Evolutionary conservation across 1,284 basidiomycete species (phyloP), one percentile per base, ranked within the genome.

Genomic region (Cutaneotrichosporon daszewskae): DNA sequence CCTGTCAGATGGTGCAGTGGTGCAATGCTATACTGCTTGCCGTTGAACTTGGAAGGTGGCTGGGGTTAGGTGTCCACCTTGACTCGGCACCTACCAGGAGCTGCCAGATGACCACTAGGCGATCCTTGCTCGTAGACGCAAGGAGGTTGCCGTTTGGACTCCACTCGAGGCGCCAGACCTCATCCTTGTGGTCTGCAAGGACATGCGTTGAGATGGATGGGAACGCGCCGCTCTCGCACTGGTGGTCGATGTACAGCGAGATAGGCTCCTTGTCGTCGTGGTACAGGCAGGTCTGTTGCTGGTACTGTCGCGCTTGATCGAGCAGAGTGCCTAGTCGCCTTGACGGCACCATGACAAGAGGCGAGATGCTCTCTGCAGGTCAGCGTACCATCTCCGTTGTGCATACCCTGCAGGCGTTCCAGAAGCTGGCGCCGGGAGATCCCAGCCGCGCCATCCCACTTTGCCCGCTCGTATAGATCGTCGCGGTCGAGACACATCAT

Each of bases 111-210:
- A 95, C 86, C 8, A 87, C 89, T 3, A 78, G 77, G 71, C 80
- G 81, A 68, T 97, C 92, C 62, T 80, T 86, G 47, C 92, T 86
- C 26, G 84, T 87, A 51, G 84, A 91, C 13, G 92, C 95, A 27
- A 98, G 76, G 58, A 79, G 82, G 36, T 72, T 72, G 4, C 95
- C 94, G 63, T 85, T 82, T 58, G 90, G 87, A 66, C 90, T 95
- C 87, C 92, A 98, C 63, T 84, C 84, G 49, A 97, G 72, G 59
- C 86, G 82, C 92, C 94, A 98, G 12, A 98, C 90, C 67, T 98
- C 90, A 62, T 96, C 88, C 12, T 76, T 77, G 69, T 98, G 94
- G 24, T 84, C 86, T 31, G 82, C 78, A 36, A 97, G 74, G 31
- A 91, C 83, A 19, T 84, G 83, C 2, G 88, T 89, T 8, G 86